These are phyloP conservation scores for Phytophthora megakarya DNA, from an alignment of 352 stramenopile species.

Conservation along the genomic window DNA sequence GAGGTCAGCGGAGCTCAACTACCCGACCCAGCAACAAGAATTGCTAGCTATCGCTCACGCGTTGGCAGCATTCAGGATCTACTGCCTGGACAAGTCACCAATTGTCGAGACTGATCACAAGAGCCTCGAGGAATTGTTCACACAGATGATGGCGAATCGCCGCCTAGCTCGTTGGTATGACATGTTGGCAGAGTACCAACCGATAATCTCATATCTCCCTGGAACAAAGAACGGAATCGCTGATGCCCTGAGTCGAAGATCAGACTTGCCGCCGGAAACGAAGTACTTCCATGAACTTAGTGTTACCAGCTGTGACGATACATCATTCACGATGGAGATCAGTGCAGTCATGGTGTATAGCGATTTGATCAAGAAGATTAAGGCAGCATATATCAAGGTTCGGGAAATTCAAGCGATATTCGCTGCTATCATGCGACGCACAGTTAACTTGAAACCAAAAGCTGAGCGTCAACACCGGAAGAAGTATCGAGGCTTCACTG, in stretches of 20 bases:
- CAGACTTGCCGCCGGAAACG: constrained; percentile 18
- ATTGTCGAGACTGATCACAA: constrained; percentile 13
- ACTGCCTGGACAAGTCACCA: constrained; percentile 1
- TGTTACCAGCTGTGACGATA: constrained; percentile 9
- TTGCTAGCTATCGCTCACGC: constrained; percentile 2
- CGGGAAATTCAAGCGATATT: not conserved
- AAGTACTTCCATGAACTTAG: constrained; percentile 23
- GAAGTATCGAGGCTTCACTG: constrained; percentile 1
- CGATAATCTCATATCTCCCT: constrained; percentile 23
- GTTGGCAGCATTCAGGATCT: not conserved
- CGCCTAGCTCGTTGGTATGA: constrained; percentile 8
- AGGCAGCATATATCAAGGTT: not conserved
- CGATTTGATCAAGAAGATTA: not conserved
- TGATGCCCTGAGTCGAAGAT: constrained; percentile 6
- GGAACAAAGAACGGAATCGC: constrained; percentile 23
- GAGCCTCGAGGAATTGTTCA: constrained; percentile 1
- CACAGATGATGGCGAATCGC: constrained; percentile 5
- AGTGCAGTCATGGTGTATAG: not conserved
- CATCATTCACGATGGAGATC: not conserved
- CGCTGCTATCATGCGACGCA: not conserved
- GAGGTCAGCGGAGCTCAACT: constrained; percentile 16
- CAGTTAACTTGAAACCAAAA: not conserved
- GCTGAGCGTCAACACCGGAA: not conserved
- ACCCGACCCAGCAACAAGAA: constrained; percentile 12
- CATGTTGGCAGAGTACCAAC: constrained; percentile 6